A percentile compares a stretch with the other conserved stretches of the same genome.
Conservation (phyloP, 352 stramenopile species). For the Paralagenidium karlingii region DNA sequence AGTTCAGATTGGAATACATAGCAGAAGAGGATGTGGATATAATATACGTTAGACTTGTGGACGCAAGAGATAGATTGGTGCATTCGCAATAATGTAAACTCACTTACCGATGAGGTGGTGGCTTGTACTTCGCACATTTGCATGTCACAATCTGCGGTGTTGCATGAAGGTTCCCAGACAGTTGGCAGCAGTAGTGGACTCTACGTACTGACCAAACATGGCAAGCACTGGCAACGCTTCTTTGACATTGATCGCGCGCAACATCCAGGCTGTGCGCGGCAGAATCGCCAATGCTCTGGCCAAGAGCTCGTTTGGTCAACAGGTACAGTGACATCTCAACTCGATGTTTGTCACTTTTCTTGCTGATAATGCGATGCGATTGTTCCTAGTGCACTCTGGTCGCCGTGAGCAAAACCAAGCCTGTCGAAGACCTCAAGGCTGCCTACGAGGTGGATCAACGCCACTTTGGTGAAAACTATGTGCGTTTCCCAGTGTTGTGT, state of each 20-base stretch:
- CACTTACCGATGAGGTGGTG: too few species aligned
- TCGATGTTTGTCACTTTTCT: not conserved
- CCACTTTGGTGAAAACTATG: slow-evolving; percentile 99
- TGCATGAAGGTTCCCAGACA: too few species aligned
- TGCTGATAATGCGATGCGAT: not conserved
- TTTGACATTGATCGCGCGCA: slow-evolving; percentile 42
- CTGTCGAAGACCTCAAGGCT: slow-evolving; percentile 72
- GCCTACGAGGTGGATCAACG: slow-evolving; percentile 87
- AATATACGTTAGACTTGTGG: too few species aligned
- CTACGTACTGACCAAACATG: too few species aligned
- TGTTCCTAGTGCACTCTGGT: slow-evolving; percentile 60
- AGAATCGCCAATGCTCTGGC: slow-evolving; percentile 44
- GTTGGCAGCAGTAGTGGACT: too few species aligned
- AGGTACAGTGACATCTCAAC: slow-evolving; percentile 3
- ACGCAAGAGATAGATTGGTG: too few species aligned
- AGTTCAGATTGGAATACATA: too few species aligned
- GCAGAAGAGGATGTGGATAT: too few species aligned
- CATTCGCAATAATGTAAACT: too few species aligned
- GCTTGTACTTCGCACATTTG: too few species aligned
- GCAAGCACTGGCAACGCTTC: too few species aligned
- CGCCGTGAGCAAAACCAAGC: slow-evolving; percentile 93
- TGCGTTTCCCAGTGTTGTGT: slow-evolving; percentile 14
- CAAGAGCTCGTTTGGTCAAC: slow-evolving; percentile 33
- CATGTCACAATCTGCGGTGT: too few species aligned
- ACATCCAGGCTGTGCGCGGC: slow-evolving; percentile 42